These are phyloP conservation scores for Zangia roseola DNA, from an alignment of 768 basidiomycete genomes.

Conservation along the genomic window DNA sequence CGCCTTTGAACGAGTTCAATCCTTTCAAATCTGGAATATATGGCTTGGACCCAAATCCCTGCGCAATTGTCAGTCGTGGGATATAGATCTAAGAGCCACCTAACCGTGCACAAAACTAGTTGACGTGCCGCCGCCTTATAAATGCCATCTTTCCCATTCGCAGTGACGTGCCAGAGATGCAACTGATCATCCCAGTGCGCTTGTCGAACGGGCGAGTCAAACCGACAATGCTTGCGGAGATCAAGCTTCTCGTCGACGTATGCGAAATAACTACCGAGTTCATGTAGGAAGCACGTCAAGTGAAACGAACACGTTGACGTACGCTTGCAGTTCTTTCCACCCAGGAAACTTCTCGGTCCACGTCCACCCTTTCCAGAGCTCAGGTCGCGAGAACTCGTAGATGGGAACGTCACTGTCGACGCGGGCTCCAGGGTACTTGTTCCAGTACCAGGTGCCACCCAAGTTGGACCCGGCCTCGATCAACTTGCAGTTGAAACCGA, in stretches of 20 bases:
- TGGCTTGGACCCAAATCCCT: slow-evolving; percentile 12
- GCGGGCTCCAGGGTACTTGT: slow-evolving; percentile 13
- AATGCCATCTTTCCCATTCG: slow-evolving; percentile 5
- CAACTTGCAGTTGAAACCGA: slow-evolving; percentile 6
- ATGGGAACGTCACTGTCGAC: slow-evolving; percentile 8
- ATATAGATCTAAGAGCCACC: background rate
- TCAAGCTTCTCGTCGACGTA: slow-evolving; percentile 10
- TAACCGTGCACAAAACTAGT: slow-evolving; percentile 15
- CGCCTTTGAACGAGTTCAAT: slow-evolving; percentile 8
- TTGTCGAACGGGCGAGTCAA: slow-evolving; percentile 9
- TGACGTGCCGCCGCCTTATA: slow-evolving; percentile 12
- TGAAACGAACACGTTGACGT: background rate
- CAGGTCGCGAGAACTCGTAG: slow-evolving; percentile 9
- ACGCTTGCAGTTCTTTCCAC: slow-evolving; percentile 12
- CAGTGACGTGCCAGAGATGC: slow-evolving; percentile 7
- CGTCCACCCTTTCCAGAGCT: slow-evolving; percentile 14
- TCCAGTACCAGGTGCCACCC: slow-evolving; percentile 13
- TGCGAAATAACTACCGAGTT: slow-evolving; percentile 10
- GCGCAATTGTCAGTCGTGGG: background rate
- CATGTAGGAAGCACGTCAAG: background rate
- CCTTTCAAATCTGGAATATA: slow-evolving; percentile 12
- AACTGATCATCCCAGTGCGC: slow-evolving; percentile 11
- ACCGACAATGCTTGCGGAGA: slow-evolving; percentile 16
- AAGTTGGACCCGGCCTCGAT: slow-evolving; percentile 8
- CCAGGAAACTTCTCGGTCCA: slow-evolving; percentile 14